Conservation (phyloP, 129 eudicot species). For the Helianthus annuus region DNA sequence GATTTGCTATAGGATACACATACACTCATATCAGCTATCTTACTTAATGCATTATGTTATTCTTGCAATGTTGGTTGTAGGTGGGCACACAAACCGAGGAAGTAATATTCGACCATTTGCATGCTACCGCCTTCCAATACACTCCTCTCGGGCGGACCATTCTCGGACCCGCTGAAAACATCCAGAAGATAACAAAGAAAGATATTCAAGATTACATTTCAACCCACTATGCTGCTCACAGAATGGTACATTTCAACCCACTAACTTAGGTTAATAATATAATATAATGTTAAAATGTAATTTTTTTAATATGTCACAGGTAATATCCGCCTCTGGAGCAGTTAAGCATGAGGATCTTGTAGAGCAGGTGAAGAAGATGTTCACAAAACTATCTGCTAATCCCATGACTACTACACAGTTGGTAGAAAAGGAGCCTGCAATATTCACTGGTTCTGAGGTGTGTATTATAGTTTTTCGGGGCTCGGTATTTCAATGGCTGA, state of each 20-base stretch:
- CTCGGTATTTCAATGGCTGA: not conserved
- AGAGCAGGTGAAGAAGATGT: conserved; percentile 74
- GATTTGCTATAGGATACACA: conserved; percentile 2
- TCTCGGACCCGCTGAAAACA: conserved; percentile 89
- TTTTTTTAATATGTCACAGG: conserved; percentile 43
- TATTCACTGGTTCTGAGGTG: conserved; percentile 97
- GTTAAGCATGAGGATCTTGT: conserved; percentile 96
- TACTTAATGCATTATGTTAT: conserved; percentile 11
- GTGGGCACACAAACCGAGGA: conserved; percentile 80
- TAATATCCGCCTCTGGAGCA: conserved; percentile 87
- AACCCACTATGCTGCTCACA: conserved; percentile 88
- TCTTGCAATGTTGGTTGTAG: conserved; percentile 37
- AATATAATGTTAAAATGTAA: conserved; percentile 5
- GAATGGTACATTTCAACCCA: conserved; percentile 58
- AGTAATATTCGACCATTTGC: conserved; percentile 92
- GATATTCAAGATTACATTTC: conserved; percentile 77
- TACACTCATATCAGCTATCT: not conserved
- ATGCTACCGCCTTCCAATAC: conserved; percentile 96
- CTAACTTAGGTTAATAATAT: not conserved
- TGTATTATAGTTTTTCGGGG: conserved; percentile 19
- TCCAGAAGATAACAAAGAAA: conserved; percentile 62
- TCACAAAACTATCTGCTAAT: conserved; percentile 72
- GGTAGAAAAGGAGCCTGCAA: conserved; percentile 81
- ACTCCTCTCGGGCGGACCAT: conserved; percentile 92
- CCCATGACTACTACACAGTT: conserved; percentile 78